Evolutionary conservation across 2,329 filamentous ascomycete species (phyloP).

Genomic region (Fusarium sarcochroum): DNA sequence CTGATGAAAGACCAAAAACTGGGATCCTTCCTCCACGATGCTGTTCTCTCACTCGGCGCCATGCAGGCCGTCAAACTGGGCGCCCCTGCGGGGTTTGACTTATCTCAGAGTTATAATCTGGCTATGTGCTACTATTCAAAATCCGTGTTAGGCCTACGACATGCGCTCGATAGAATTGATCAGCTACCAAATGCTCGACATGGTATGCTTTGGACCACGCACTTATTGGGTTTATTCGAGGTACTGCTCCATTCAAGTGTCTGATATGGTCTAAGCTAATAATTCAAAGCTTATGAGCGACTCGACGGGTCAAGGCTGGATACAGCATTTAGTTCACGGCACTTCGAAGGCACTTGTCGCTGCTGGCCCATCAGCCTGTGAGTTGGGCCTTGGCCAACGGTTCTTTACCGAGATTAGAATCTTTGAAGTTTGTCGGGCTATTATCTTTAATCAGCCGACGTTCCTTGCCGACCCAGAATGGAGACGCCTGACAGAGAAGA

Average conservation of each 20-base stretch:
- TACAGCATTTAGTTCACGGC: slow-evolving; percentile 54
- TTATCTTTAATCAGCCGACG: slow-evolving; percentile 50
- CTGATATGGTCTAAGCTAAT: background rate
- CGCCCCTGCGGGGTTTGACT: slow-evolving; percentile 4
- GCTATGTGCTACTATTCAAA: slow-evolving; percentile 48
- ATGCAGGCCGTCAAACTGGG: slow-evolving; percentile 48
- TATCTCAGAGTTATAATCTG: slow-evolving; percentile 4
- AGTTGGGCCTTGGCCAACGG: slow-evolving; percentile 35
- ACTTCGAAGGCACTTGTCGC: slow-evolving; percentile 52
- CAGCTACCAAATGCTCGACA: slow-evolving; percentile 4
- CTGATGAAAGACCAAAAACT: slow-evolving; percentile 34
- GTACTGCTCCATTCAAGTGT: slow-evolving; percentile 18
- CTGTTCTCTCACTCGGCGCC: slow-evolving; percentile 51
- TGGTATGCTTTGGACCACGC: slow-evolving; percentile 53
- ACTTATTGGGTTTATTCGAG: slow-evolving; percentile 54
- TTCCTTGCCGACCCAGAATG: slow-evolving; percentile 49
- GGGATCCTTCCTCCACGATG: slow-evolving; percentile 44
- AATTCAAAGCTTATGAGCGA: slow-evolving; percentile 51
- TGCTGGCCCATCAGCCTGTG: slow-evolving; percentile 46
- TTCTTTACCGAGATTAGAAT: slow-evolving; percentile 52
- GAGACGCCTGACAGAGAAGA: slow-evolving; percentile 21
- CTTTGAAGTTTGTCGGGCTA: slow-evolving; percentile 52
- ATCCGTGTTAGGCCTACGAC: slow-evolving; percentile 45
- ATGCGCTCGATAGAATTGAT: slow-evolving; percentile 20
- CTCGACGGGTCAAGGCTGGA: slow-evolving; percentile 51